These are phyloP conservation scores for Yamadazyma laniorum DNA, from an alignment of 805 yeast species.

Conservation along the genomic window DNA sequence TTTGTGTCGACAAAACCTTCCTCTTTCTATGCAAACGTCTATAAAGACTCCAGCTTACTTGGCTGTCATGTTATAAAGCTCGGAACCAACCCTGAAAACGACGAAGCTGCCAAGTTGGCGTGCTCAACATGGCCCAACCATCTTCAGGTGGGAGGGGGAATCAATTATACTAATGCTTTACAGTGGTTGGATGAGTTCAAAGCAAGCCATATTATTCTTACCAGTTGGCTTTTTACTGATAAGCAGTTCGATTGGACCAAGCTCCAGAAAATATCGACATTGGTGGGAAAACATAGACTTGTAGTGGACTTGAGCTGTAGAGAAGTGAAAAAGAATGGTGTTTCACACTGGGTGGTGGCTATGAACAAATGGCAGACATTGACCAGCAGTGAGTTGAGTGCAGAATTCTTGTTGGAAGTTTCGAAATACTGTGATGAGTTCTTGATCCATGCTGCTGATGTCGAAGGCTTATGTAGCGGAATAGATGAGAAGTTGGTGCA, in stretches of 20 bases:
- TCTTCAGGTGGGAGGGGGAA: conserved; percentile 93
- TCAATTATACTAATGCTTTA: conserved; percentile 67
- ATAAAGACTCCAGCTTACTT: conserved; percentile 51
- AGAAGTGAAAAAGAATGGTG: conserved; percentile 21
- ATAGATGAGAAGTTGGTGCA: conserved; percentile 78
- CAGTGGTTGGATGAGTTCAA: conserved; percentile 68
- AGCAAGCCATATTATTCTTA: conserved; percentile 87
- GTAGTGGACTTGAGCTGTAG: conserved; percentile 92
- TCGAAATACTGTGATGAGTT: conserved; percentile 78
- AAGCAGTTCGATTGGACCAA: conserved; percentile 47
- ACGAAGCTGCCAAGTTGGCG: conserved; percentile 78
- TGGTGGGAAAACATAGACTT: conserved; percentile 64
- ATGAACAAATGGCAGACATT: conserved; percentile 96
- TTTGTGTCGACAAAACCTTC: conserved; percentile 77
- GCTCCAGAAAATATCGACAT: conserved; percentile 45
- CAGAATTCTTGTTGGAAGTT: conserved; percentile 52
- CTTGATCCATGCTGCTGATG: conserved; percentile 96
- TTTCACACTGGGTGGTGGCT: conserved; percentile 81
- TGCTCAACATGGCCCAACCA: conserved; percentile 66
- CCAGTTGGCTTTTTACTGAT: conserved; percentile 83
- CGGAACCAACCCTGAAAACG: conserved; percentile 75
- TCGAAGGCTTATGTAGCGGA: conserved; percentile 93
- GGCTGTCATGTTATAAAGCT: conserved; percentile 95
- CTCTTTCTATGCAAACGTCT: conserved; percentile 69
- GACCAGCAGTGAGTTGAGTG: conserved; percentile 60